These are phyloP conservation scores for Ascosphaera aggregata DNA, from an alignment of 2,329 filamentous ascomycete genomes.

Conservation along the genomic window DNA sequence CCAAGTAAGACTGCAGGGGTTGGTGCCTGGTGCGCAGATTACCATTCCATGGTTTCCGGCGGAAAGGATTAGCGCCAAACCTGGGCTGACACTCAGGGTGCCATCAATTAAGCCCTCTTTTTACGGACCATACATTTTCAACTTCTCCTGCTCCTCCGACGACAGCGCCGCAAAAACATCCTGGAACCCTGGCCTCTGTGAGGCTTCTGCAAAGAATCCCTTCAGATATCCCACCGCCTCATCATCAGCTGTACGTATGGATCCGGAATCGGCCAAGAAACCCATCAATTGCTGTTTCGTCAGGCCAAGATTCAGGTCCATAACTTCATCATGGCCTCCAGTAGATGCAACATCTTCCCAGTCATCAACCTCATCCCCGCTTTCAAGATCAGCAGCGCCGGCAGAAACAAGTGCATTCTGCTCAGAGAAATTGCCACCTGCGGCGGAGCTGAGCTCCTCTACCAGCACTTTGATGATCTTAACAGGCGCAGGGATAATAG, in stretches of 20 bases:
- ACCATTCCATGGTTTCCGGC: too few relatives aligned
- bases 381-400: conserved; percentile 33
- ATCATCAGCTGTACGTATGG: conserved; percentile 51
- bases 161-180: conserved; percentile 31
- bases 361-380: conserved; percentile 52
- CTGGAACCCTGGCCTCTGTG: conserved; percentile 29
- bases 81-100: too few relatives aligned
- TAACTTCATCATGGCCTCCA: conserved; percentile 21
- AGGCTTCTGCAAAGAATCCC: conserved; percentile 48
- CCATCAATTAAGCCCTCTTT: too few relatives aligned
- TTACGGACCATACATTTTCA: conserved; percentile 8
- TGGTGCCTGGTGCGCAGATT: too few relatives aligned
- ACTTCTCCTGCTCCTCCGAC: conserved; percentile 24
- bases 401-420: conserved; percentile 36
- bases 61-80: too few relatives aligned
- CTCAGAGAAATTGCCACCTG: conserved; percentile 33
- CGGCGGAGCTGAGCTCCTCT: conserved; percentile 67
- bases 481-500: conserved; percentile 61
- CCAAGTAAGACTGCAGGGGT: too few relatives aligned
- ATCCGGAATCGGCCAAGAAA: conserved; percentile 34
- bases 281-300: conserved; percentile 63
- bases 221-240: conserved; percentile 70
- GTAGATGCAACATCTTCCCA: conserved; percentile 74
- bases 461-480: conserved; percentile 95
- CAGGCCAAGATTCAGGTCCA: conserved; percentile 50